Evolutionary conservation across 495 filamentous ascomycete species (phyloP).

Genomic region (Rostrohypoxylon terebratum): DNA sequence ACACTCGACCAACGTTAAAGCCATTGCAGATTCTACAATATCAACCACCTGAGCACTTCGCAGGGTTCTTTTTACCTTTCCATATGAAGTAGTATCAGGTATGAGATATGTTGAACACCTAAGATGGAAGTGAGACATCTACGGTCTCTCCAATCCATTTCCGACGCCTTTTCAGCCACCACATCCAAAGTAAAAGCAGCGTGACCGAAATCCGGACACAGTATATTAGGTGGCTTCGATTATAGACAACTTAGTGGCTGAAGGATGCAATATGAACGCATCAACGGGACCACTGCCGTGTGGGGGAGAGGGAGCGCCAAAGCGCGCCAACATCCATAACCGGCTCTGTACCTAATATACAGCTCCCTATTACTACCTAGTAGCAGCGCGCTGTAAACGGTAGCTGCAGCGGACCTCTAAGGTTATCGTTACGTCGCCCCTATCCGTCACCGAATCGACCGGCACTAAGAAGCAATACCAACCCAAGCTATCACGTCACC

Average conservation of each 20-base stretch:
- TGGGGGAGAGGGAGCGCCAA: conserved; percentile 13
- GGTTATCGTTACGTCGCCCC: background rate
- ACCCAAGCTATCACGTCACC: conserved; percentile 22
- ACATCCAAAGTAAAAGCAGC: background rate
- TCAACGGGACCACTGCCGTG: conserved; percentile 6
- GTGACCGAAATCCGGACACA: background rate
- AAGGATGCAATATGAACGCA: background rate
- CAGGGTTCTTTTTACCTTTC: too few relatives aligned
- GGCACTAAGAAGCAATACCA: background rate
- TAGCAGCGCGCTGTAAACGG: background rate
- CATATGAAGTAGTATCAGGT: background rate
- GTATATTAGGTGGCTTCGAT: conserved; percentile 1
- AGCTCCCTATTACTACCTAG: background rate
- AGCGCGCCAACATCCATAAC: conserved; percentile 10
- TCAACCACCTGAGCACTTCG: too few relatives aligned
- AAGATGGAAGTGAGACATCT: background rate
- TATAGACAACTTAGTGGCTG: background rate
- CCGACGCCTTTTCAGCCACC: background rate
- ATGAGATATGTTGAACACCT: background rate
- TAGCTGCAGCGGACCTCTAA: conserved; percentile 12
- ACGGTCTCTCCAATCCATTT: too few relatives aligned
- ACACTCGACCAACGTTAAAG: too few relatives aligned
- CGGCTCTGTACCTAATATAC: background rate
- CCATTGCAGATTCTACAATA: too few relatives aligned
- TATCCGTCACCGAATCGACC: conserved; percentile 10